Evolutionary conservation across 495 filamentous ascomycete species (phyloP).

Genomic region (Neurospora cerealis): DNA sequence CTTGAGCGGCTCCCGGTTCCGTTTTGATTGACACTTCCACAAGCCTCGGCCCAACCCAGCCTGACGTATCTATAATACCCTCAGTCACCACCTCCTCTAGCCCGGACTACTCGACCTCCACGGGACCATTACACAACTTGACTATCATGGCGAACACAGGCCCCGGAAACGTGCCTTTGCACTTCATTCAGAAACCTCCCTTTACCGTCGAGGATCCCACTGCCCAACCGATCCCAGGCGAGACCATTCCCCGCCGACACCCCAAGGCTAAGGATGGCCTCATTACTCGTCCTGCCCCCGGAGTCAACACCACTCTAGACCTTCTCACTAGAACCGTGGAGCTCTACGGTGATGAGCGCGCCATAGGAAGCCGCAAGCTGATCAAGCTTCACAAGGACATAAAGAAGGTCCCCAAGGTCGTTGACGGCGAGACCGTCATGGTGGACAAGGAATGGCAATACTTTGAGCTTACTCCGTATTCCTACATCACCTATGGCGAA

Average conservation of each 20-base stretch:
- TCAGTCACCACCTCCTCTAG: background rate
- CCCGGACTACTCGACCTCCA: background rate
- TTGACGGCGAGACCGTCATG: constrained; percentile 50
- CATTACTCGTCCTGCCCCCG: constrained; percentile 36
- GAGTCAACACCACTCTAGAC: constrained; percentile 49
- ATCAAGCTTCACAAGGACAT: constrained; percentile 49
- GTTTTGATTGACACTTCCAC: background rate
- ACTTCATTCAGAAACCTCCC: constrained; percentile 38
- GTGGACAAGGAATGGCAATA: constrained; percentile 60
- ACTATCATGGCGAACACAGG: background rate
- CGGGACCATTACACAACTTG: background rate
- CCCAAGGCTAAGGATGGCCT: constrained; percentile 43
- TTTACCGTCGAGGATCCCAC: constrained; percentile 46
- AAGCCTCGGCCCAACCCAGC: background rate
- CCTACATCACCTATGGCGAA: constrained; percentile 51
- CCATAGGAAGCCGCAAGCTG: constrained; percentile 47
- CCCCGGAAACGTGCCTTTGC: constrained; percentile 20
- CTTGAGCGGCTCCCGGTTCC: background rate
- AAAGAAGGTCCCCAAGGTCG: constrained; percentile 58
- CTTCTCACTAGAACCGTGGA: constrained; percentile 43
- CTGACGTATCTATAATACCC: background rate
- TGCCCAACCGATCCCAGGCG: constrained; percentile 41
- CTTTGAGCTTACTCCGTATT: constrained; percentile 53
- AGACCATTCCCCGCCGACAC: constrained; percentile 54
- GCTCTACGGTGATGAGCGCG: constrained; percentile 45